phyloP scores from a whole-genome alignment of 805 yeast species.

The Candida argentea region DNA sequence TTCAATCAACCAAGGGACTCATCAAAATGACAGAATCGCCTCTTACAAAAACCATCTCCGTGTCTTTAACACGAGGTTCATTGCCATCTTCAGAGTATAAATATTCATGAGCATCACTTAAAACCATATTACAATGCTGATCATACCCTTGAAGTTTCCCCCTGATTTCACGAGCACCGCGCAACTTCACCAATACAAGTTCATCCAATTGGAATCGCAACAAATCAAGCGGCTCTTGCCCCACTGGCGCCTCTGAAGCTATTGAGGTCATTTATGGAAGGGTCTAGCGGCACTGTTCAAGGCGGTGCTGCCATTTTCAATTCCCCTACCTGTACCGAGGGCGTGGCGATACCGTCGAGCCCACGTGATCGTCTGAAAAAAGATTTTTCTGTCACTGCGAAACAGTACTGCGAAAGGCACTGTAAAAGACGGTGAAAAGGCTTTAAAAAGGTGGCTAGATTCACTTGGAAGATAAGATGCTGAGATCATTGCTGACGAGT shows the following conservation, averaged over 20 bases:
- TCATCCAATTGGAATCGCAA: conserved; percentile 83
- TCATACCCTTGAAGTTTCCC: conserved; percentile 93
- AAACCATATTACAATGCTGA: conserved; percentile 91
- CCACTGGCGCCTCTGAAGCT: conserved; percentile 20
- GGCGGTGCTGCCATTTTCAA: too few species aligned
- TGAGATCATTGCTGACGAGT: neutral
- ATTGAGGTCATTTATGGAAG: conserved; percentile 25
- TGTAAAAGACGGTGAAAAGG: too few species aligned
- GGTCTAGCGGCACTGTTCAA: too few species aligned
- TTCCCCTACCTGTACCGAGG: too few species aligned
- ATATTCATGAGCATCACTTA: conserved; percentile 86
- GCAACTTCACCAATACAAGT: conserved; percentile 71
- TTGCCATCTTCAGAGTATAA: conserved; percentile 45
- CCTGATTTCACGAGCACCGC: conserved; percentile 88
- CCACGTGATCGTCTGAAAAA: too few species aligned
- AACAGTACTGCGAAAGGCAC: too few species aligned
- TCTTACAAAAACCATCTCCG: conserved; percentile 90
- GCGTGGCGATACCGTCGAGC: too few species aligned
- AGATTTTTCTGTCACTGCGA: too few species aligned
- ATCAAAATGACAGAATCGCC: conserved; percentile 95
- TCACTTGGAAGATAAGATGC: too few species aligned
- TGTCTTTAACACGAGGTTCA: conserved; percentile 40
- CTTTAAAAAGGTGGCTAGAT: too few species aligned
- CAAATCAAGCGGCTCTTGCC: conserved; percentile 76
- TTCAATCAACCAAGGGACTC: too few species aligned